Evolutionary conservation across 257 asterid species (phyloP), one percentile per base, ranked within the genome.

Genomic region (Anisodus acutangulus): DNA sequence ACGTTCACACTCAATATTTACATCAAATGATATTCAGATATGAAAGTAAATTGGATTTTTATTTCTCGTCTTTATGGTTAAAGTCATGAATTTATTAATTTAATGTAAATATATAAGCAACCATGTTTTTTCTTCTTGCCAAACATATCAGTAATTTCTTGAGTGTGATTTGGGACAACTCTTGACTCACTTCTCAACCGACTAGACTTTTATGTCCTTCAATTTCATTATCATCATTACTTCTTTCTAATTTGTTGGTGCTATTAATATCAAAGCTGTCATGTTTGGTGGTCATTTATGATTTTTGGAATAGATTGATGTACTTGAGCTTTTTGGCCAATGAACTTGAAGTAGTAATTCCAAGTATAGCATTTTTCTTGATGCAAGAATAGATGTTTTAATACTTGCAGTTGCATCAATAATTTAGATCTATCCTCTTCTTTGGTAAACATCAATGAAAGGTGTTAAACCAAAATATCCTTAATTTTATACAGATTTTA

Each of bases 271-370:
- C 86, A 81, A 37, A 81, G 88, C 83, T 85, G 88, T 78, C 53
- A 72, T 78, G 86, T 87, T 88, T 87, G 92, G 88, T 90, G 90
- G 86, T 90, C 86, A 19, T 86, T 86, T 59, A 87, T 81, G 82
- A 82, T 66, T 10, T 79, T 51, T 84, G 67, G 43, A 31, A 53
- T n/a, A 0, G 13, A n/a, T n/a, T 10, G 11, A 31, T 12, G 37
- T 11, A 74, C 17, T 49, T 22, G 2, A 49, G 10, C 12, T 49
- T 74, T 74, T 74, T 74, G 62, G 45, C 62, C 43, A 74, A 47
- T 22, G 9, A 74, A 13, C 19, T 49, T 74, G 7, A 9, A n/a
- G 58, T 8, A 71, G 58, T 45, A 71, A 71, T 71, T 2, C 62
- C 16, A 71, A 71, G 57, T 4, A 17, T 26, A 26, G 8, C 5